Base-by-base conservation (phyloP, 345 rosid genomes). In the Salix arbutifolia region DNA sequence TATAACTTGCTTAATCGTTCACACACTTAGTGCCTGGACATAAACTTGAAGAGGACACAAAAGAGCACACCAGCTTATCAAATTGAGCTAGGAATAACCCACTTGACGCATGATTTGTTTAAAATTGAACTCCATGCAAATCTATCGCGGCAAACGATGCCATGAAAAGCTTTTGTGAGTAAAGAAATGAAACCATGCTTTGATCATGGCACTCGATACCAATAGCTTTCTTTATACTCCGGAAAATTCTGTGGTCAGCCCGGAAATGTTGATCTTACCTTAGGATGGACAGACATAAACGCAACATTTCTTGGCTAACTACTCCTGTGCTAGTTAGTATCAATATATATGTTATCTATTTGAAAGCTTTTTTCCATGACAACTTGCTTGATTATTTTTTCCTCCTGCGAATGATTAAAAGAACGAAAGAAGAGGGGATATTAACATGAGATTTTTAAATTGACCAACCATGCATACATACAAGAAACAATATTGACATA, bases 161-260 rank as follows among this genome's bases (percentile, higher is more conserved):
- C 83, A 85, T 82, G 87, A 83, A 44, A 70, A 9, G 61, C 21
- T 31, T 69, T 71, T 46, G 4, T 70, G 18, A 48, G 73, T 87
- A 85, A 86, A 88, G 65, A 76, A 87, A 83, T 83, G 76, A 70
- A 28, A 77, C 69, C 94, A 90, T 77, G 85, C 94, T 80, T 83
- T 85, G 88, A 86, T 84, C 83, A 83, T 90, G 86, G 65, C 17
- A 40, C 35, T 67, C 40, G 73, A 38, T 82, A 77, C 73, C 72
- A 69, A 75, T 83, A 79, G 78, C 81, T 58, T 69, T 13, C 38
- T 84, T 78, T 82, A 66, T 65, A 79, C 65, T 80, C 88, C 94
- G 90, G 68, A 83, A 87, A 90, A 81, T 84, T 89, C 83, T 87
- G 74, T 79, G 87, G 81, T 71, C 87, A 83, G 81, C 83, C 65